Base-by-base conservation (phyloP, 495 filamentous ascomycete genomes). In the Tuber calosporum region DNA sequence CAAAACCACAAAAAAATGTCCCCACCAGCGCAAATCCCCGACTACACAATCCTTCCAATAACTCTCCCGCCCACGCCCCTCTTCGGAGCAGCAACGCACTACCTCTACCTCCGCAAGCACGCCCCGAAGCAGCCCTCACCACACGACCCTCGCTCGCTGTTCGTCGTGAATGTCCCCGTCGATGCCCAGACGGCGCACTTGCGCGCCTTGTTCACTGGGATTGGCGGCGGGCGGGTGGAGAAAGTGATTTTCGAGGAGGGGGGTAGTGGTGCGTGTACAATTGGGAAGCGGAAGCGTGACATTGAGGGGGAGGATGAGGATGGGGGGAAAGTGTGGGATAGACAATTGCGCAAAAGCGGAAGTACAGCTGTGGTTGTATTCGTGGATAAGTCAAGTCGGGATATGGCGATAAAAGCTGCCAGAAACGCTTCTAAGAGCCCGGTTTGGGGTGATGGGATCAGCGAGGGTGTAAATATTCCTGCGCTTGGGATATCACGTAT, bases 51-150 rank as follows among this genome's bases (percentile, higher is more conserved):
- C 34, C 58, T 78, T 20, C 75, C 76, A 8, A 53, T 78, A 34
- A 39, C 45, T 4, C 62, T 78, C 36, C 68, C 70, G 0, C 40
- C 38, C 13, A 69, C 53, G 13, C 30, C 41, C 68, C 22, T 40
- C 20, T 42, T 39, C 34, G 62, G 45, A 4, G 39, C 53, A 22
- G 42, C 76, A 22, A 73, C 68, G 68, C 95, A 99, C 84, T 92
- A 92, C 84, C 86, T 98, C 81, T 97, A 97, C 83, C 82, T 97
- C 69, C 91, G 90, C 72, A 88, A 87, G 41, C 93, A 97, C 81
- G 30, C 86, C 89, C 66, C 93, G 91, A 72, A 91, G 89, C 86
- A 93, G 37, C 89, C 92, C 22, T 90, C 90, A 17, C 84, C 88
- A 26, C 86, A 90, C 79, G 89, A 93, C 79, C 81, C 87, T 36